Conservation (phyloP, 495 filamentous ascomycete genomes). For the Penicillium bovifimosum region DNA sequence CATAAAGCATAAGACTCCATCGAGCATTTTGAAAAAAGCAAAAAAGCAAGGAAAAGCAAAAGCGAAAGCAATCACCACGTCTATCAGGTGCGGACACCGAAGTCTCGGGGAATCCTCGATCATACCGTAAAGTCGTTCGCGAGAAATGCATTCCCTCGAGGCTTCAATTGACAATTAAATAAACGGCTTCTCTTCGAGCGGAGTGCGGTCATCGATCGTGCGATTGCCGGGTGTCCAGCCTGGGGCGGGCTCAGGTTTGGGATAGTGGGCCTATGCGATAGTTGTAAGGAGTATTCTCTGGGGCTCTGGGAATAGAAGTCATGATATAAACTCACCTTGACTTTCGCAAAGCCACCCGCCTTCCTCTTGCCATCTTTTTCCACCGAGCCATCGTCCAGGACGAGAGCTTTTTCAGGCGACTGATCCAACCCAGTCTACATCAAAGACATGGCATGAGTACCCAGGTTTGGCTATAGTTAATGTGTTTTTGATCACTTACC, state of each 20-base stretch:
- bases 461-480: background rate
- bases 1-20: background rate
- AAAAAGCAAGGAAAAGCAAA: background rate
- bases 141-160: background rate
- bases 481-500: background rate
- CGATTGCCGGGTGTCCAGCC: background rate
- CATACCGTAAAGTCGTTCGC: background rate
- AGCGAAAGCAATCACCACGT: background rate
- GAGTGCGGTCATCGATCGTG: background rate
- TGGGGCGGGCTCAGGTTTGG: background rate
- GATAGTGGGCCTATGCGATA: background rate
- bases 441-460: background rate
- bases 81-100: background rate
- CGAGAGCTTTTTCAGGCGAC: background rate
- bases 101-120: too few species aligned
- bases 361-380: background rate
- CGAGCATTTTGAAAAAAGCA: background rate
- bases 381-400: background rate
- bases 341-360: background rate
- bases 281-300: too few species aligned
- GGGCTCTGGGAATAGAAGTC: background rate
- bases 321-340: background rate
- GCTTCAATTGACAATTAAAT: background rate
- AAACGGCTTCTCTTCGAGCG: background rate
- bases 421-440: background rate